phyloP scores from a whole-genome alignment of 495 filamentous ascomycete genomes.

The Aspergillus diversus region DNA sequence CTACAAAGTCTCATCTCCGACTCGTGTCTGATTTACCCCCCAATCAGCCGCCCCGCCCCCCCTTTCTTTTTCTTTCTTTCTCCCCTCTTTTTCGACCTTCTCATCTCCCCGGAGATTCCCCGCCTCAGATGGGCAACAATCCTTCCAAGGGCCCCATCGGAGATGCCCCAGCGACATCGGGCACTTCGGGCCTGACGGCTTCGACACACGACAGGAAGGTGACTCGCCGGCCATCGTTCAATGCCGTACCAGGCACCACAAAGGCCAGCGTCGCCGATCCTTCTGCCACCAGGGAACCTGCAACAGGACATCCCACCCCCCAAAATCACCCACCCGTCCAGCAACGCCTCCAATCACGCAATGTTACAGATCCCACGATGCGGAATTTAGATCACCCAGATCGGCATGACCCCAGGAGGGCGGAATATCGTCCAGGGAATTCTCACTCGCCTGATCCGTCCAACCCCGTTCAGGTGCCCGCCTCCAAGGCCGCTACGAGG shows the following conservation, averaged over 20 bases:
- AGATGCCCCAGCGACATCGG: constrained; percentile 35
- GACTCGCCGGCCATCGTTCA: constrained; percentile 43
- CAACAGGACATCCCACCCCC: constrained; percentile 43
- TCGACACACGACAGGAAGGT: constrained; percentile 42
- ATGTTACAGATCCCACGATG: constrained; percentile 31
- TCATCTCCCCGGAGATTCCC: constrained; percentile 24
- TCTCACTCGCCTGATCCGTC: constrained; percentile 39
- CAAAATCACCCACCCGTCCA: constrained; percentile 41
- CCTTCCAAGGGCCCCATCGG: constrained; percentile 51
- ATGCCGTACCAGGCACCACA: constrained; percentile 38
- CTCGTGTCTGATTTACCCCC: constrained; percentile 11
- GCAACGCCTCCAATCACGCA: constrained; percentile 46
- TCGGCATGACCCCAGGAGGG: constrained; percentile 20
- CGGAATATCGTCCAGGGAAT: constrained; percentile 32
- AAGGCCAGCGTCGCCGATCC: constrained; percentile 49
- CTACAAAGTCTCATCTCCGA: constrained; percentile 17
- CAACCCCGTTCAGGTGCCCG: constrained; percentile 56
- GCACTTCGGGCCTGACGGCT: constrained; percentile 29
- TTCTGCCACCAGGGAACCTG: constrained; percentile 47
- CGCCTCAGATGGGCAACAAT: constrained; percentile 53
- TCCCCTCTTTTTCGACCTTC: not conserved
- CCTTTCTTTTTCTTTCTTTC: not conserved
- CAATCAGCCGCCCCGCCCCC: constrained; percentile 1
- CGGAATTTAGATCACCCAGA: constrained; percentile 30
- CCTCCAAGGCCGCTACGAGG: constrained; percentile 36